These are phyloP conservation scores for Ceratonia siliqua DNA, from an alignment of 306 rosid species.

Conservation along the genomic window DNA sequence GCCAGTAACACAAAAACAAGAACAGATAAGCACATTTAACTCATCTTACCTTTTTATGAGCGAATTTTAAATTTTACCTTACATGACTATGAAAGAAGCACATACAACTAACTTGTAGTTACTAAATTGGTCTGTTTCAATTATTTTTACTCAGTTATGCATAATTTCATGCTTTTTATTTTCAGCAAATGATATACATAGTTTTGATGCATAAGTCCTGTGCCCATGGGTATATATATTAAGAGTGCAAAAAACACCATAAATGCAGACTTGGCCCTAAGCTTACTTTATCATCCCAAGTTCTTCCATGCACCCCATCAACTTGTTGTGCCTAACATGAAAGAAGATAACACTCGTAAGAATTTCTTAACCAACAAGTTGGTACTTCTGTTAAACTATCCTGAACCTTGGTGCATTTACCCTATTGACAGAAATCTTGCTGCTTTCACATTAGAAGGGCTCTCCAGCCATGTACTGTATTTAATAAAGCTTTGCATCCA, in stretches of 20 bases:
- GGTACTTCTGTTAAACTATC: conserved; percentile 32
- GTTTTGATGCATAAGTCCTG: not conserved
- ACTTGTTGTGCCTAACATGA: conserved; percentile 72
- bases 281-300: conserved; percentile 73
- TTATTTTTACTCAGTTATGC: not conserved
- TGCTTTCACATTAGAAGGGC: conserved; percentile 91
- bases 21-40: not conserved
- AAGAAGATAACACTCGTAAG: conserved; percentile 24
- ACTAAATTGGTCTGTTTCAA: not conserved
- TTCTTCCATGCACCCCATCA: conserved; percentile 78
- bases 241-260: conserved; percentile 13
- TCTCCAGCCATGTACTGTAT: conserved; percentile 88
- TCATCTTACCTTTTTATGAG: not conserved
- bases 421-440: conserved; percentile 87
- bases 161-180: conserved; percentile 20
- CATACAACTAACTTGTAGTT: not conserved
- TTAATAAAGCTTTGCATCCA: conserved; percentile 97
- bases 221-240: conserved; percentile 7
- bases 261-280: conserved; percentile 21
- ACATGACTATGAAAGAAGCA: not conserved
- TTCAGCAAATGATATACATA: not conserved
- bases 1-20: not conserved
- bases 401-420: conserved; percentile 51
- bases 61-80: not conserved
- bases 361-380: conserved; percentile 28